A percentile compares a stretch with the other conserved stretches of the same genome.
These are phyloP conservation scores for Salix arbutifolia DNA, from an alignment of 345 rosid genomes.

Conservation along the genomic window DNA sequence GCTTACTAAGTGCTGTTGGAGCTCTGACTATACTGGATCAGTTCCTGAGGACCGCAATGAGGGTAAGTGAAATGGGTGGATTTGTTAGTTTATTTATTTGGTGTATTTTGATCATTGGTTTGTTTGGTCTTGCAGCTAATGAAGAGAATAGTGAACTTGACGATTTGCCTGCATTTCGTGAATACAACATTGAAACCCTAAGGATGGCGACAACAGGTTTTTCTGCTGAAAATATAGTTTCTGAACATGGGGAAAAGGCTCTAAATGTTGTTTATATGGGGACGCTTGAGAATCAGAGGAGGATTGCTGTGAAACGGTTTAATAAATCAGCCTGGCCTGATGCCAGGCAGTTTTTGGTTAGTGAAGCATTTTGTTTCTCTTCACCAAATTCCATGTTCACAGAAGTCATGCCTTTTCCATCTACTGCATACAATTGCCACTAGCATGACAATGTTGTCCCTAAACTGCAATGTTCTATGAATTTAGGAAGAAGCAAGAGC, in stretches of 20 bases:
- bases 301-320: slow-evolving; percentile 40
- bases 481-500: slow-evolving; percentile 45
- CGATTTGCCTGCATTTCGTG: slow-evolving; percentile 32
- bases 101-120: slow-evolving; percentile 5
- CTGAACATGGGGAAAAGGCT: slow-evolving; percentile 48
- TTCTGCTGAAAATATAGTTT: slow-evolving; percentile 42
- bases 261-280: slow-evolving; percentile 47
- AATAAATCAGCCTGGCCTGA: slow-evolving; percentile 47
- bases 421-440: not conserved
- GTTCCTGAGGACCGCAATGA: slow-evolving; percentile 24
- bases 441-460: not conserved
- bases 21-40: slow-evolving; percentile 22
- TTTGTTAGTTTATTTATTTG: slow-evolving; percentile 1
- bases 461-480: not conserved
- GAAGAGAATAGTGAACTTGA: slow-evolving; percentile 26
- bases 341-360: slow-evolving; percentile 39
- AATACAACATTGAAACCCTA: slow-evolving; percentile 32
- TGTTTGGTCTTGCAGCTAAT: slow-evolving; percentile 18
- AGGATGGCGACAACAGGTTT: slow-evolving; percentile 46
- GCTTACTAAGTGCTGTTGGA: slow-evolving; percentile 36
- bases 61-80: slow-evolving; percentile 27
- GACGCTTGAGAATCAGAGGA: slow-evolving; percentile 38
- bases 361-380: slow-evolving; percentile 1
- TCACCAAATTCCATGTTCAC: not conserved
- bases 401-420: not conserved